Conservation (phyloP, 805 yeast species). For the Saturnispora quitensis region DNA sequence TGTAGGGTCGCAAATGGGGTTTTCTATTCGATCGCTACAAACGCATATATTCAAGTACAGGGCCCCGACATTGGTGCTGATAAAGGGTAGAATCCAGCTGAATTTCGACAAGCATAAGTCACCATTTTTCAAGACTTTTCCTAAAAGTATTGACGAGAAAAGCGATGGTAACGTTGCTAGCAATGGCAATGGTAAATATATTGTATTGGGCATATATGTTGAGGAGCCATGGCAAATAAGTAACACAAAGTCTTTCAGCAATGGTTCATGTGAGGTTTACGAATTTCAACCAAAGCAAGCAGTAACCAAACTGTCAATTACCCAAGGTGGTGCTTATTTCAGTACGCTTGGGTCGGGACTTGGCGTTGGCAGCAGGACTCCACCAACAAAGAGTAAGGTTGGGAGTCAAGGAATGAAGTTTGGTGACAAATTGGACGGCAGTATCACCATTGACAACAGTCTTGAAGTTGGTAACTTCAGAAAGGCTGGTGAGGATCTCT, state of each 20-base stretch:
- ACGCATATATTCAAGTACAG: conserved; percentile 81
- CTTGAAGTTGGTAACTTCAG: conserved; percentile 78
- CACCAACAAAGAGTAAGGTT: conserved; percentile 38
- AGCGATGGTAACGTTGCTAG: not conserved
- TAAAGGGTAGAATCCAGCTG: conserved; percentile 52
- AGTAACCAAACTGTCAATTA: conserved; percentile 26
- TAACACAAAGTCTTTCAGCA: conserved; percentile 67
- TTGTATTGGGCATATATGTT: conserved; percentile 11
- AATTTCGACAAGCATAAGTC: conserved; percentile 38
- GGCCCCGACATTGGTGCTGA: conserved; percentile 68
- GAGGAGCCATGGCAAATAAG: conserved; percentile 65
- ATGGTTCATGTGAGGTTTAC: conserved; percentile 43
- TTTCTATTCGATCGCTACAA: conserved; percentile 81
- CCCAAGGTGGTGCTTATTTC: conserved; percentile 44
- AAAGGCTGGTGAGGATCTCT: conserved; percentile 55
- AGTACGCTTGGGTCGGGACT: conserved; percentile 69
- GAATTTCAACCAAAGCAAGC: conserved; percentile 63
- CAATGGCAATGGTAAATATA: conserved; percentile 9
- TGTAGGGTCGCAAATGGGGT: conserved; percentile 70
- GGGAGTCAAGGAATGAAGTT: conserved; percentile 37
- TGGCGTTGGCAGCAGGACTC: conserved; percentile 49
- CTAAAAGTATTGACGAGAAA: not conserved
- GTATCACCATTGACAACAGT: conserved; percentile 67
- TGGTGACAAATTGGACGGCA: conserved; percentile 30
- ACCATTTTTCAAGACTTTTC: conserved; percentile 33